Evolutionary conservation across 1,284 basidiomycete species (phyloP).

Genomic region (Leccinum griseonigrum): DNA sequence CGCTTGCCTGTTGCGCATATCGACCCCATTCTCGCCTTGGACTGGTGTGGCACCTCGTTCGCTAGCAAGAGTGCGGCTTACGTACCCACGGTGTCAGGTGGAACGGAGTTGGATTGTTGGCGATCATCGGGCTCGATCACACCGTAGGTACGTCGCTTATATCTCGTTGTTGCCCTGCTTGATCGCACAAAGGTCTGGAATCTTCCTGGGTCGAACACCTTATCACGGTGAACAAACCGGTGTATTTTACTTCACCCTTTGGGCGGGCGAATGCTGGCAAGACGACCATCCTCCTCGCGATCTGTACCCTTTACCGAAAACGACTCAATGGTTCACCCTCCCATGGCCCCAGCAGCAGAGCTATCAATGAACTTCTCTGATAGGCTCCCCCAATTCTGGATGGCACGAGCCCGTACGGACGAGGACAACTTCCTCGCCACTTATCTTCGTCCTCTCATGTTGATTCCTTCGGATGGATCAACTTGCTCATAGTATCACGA

Average conservation of each 20-base stretch:
- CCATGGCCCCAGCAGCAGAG: no score
- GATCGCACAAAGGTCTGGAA: constrained; percentile 67
- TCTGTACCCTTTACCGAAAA: no score
- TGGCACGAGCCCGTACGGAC: no score
- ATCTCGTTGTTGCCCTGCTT: not conserved
- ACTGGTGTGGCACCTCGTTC: constrained; percentile 57
- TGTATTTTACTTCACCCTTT: constrained; percentile 68
- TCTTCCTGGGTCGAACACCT: constrained; percentile 49
- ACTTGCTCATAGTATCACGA: no score
- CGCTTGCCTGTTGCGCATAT: constrained; percentile 78
- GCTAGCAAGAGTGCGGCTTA: constrained; percentile 19
- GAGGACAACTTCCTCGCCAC: no score
- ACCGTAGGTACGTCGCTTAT: constrained; percentile 58
- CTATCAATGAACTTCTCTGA: no score
- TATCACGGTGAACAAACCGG: constrained; percentile 56
- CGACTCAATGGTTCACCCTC: no score
- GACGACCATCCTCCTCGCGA: no score
- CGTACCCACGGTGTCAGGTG: constrained; percentile 15
- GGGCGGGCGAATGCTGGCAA: no score
- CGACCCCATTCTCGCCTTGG: constrained; percentile 71
- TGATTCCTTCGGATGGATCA: no score
- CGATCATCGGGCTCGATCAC: constrained; percentile 68
- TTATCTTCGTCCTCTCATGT: no score
- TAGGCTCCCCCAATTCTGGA: no score
- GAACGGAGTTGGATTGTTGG: constrained; percentile 75